Percentiles rank a stretch among this genome's conserved stretches.
These are phyloP conservation scores for Hyphodiscus hymeniophilus DNA, from an alignment of 495 filamentous ascomycete genomes.

Conservation along the genomic window DNA sequence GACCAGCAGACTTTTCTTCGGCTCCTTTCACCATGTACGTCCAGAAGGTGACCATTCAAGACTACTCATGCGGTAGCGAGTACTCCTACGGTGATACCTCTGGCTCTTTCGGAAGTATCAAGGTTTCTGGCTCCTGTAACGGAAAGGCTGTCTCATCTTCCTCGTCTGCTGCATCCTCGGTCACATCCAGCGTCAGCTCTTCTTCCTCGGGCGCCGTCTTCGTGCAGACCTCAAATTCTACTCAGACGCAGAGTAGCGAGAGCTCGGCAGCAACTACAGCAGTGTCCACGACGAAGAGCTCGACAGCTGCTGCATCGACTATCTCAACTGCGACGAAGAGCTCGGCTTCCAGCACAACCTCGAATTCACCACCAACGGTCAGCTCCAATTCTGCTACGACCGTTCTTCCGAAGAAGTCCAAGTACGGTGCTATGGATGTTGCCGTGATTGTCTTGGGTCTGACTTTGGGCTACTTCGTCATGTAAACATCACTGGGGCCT, in stretches of 20 bases:
- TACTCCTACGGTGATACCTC: slow-evolving; percentile 73
- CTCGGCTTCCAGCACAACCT: neutral
- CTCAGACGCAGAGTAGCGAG: neutral
- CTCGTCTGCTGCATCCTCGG: neutral
- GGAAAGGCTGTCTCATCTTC: neutral
- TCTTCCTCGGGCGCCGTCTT: neutral
- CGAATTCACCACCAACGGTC: neutral
- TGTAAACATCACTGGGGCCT: slow-evolving; percentile 9
- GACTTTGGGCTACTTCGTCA: slow-evolving; percentile 20
- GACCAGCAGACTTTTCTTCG: slow-evolving; percentile 65
- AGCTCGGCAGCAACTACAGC: neutral
- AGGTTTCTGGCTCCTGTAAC: slow-evolving; percentile 12
- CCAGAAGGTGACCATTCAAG: slow-evolving; percentile 64
- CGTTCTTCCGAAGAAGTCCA: slow-evolving; percentile 3
- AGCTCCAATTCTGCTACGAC: slow-evolving; percentile 4
- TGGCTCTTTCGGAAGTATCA: slow-evolving; percentile 75
- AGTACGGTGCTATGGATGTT: slow-evolving; percentile 15
- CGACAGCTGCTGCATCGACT: neutral
- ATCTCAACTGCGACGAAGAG: neutral
- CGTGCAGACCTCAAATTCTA: neutral
- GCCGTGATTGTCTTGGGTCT: slow-evolving; percentile 20
- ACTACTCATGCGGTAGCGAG: slow-evolving; percentile 77
- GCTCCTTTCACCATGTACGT: slow-evolving; percentile 85
- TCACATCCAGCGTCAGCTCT: neutral
- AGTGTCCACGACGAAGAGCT: neutral